phyloP scores from a whole-genome alignment of 140 eudicot species.

The Erigeron philadelphicus region DNA sequence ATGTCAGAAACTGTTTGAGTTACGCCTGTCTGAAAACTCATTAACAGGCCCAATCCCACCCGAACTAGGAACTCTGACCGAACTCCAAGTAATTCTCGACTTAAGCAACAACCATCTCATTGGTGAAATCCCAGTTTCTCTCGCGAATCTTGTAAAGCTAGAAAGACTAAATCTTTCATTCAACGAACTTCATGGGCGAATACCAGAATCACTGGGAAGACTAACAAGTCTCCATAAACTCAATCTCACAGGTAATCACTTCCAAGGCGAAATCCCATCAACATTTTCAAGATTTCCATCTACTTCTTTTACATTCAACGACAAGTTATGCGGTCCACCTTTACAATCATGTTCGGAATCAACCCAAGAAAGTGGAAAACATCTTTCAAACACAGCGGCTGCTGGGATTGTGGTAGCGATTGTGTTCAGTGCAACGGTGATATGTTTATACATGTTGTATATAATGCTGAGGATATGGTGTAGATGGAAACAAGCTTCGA shows the following conservation, averaged over 20 bases:
- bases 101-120: conserved; percentile 53
- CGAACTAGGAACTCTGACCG: conserved; percentile 59
- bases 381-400: conserved; percentile 54
- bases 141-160: conserved; percentile 60
- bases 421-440: conserved; percentile 71
- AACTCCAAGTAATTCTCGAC: conserved; percentile 84
- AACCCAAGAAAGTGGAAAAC: conserved; percentile 24
- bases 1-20: conserved; percentile 71
- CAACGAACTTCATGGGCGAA: conserved; percentile 58
- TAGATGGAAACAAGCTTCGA: conserved; percentile 71
- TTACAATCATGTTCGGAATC: conserved; percentile 41
- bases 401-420: conserved; percentile 81
- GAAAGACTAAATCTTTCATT: conserved; percentile 71
- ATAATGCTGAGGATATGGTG: conserved; percentile 83
- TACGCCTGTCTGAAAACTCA: conserved; percentile 62
- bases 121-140: conserved; percentile 63
- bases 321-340: conserved; percentile 71
- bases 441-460: conserved; percentile 69
- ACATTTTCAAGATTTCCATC: conserved; percentile 62
- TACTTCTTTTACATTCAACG: conserved; percentile 50
- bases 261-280: conserved; percentile 67
- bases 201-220: conserved; percentile 68
- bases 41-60: conserved; percentile 65
- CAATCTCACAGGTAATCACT: conserved; percentile 64
- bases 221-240: conserved; percentile 77